These are phyloP conservation scores for Claviceps humidiphila DNA, from an alignment of 2,329 filamentous ascomycete species.

Conservation along the genomic window DNA sequence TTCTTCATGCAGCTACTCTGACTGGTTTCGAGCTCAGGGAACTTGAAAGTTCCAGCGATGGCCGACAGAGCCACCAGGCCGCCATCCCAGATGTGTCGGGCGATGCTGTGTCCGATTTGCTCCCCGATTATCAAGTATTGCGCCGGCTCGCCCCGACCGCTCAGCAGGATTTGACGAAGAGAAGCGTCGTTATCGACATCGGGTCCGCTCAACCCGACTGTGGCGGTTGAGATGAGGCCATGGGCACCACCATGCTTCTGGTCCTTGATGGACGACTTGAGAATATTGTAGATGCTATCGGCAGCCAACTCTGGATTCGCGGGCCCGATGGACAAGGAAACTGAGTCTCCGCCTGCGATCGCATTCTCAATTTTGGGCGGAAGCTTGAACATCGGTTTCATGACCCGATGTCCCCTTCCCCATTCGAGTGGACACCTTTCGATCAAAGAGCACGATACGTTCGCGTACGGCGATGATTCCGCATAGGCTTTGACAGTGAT, in stretches of 20 bases:
- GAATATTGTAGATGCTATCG: conserved; percentile 14
- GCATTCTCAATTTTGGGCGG: conserved; percentile 15
- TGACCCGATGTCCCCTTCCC: conserved; percentile 25
- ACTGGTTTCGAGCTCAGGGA: conserved; percentile 15
- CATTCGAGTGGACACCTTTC: conserved; percentile 16
- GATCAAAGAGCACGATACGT: conserved; percentile 13
- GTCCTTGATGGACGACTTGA: conserved; percentile 11
- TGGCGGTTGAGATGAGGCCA: conserved; percentile 32
- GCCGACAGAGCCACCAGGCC: conserved; percentile 32
- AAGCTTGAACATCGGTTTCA: conserved; percentile 21
- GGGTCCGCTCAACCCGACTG: conserved; percentile 20
- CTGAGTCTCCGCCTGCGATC: conserved; percentile 12
- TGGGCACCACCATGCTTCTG: conserved; percentile 9
- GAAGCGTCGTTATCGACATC: conserved; percentile 13
- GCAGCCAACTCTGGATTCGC: conserved; percentile 13
- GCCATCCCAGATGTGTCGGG: conserved; percentile 46
- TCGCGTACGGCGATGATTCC: conserved; percentile 7
- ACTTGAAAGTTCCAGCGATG: conserved; percentile 16
- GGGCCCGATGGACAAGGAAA: conserved; percentile 18
- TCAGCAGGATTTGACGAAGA: conserved; percentile 18
- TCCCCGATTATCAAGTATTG: conserved; percentile 33
- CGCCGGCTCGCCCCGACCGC: conserved; percentile 10
- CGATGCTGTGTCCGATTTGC: conserved; percentile 46
- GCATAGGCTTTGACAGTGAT: conserved; percentile 24
- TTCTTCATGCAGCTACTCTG: conserved; percentile 16